A percentile compares a stretch with the other conserved stretches of the same genome.
phyloP scores from a whole-genome alignment of 176 grass and related monocot species.

The Lolium perenne region DNA sequence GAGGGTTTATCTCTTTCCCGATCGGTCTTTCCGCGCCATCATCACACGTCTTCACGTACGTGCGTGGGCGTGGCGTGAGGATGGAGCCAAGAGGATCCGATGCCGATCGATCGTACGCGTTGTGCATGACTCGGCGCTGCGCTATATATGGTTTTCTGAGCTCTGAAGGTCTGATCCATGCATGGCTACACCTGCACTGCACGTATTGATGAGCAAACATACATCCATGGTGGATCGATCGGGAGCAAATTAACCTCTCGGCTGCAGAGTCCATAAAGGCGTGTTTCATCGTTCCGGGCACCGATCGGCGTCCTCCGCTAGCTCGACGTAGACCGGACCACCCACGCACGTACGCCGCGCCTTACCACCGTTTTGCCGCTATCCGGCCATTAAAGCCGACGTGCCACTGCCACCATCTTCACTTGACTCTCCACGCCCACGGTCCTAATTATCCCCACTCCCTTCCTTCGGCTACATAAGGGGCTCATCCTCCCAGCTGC shows the following conservation, averaged over 20 bases:
- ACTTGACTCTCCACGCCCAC: background rate
- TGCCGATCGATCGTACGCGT: background rate
- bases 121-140: too few relatives aligned
- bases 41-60: background rate
- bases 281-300: constrained; percentile 24
- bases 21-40: background rate
- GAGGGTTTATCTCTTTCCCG: background rate
- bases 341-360: background rate
- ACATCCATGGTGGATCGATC: background rate
- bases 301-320: background rate
- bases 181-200: background rate
- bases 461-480: constrained; percentile 18
- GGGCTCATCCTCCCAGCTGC: background rate
- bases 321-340: background rate
- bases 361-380: background rate
- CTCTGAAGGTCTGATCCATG: background rate
- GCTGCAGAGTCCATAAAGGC: constrained; percentile 14
- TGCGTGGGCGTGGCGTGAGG: background rate
- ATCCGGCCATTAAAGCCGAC: background rate
- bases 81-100: background rate
- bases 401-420: background rate
- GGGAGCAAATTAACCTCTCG: background rate
- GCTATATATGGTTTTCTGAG: background rate
- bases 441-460: background rate
- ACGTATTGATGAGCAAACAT: background rate